Base-by-base conservation (phyloP, 345 rosid species). In the Gossypium herbaceum region DNA sequence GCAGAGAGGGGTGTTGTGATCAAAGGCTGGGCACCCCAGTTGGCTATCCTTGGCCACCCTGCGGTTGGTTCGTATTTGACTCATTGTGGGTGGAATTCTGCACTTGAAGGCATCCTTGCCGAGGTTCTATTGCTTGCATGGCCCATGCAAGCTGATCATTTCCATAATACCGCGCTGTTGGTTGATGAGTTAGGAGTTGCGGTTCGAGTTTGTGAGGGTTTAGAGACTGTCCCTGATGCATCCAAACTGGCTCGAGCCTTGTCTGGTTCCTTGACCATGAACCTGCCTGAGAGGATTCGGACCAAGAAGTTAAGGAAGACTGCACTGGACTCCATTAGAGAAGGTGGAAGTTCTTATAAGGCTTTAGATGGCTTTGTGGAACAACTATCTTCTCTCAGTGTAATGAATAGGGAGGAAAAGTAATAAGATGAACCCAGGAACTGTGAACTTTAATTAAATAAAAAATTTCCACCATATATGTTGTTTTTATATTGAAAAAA, bases 31-130 rank as follows among this genome's bases (percentile, higher is more conserved):
- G 85, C 86, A 0, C 89, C 90, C 7, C 90, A 89, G 15, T 75
- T 85, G 11, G 47, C 74, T 68, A 81, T 89, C 41, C 77, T 86
- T 15, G 67, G 68, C 3, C 91, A 89, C 67, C 25, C 71, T 13
- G 87, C 88, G 0, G 87, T 89, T 9, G 92, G 88, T 0, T 85
- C 86, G 67, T 89, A 87, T 73, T 43, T 89, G 79, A 89, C 88
- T 29, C 92, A 89, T 48, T 91, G 91, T 12, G 88, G 93, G 13
- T 91, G 96, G 92, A 91, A 89, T 74, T 86, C 92, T 2, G 78
- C 78, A 25, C 20, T 89, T 0, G 97, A 91, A 25, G 87, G 81
- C 34, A 12, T 88, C 0, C 79, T 78, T 0, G 85, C 81, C 0
- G 91, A 90, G 1, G 87, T 91, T 44, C 54, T 81, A 11, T 79